A percentile compares a stretch with the other conserved stretches of the same genome.
phyloP scores from a whole-genome alignment of 495 filamentous ascomycete species.

The Physcia stellaris region DNA sequence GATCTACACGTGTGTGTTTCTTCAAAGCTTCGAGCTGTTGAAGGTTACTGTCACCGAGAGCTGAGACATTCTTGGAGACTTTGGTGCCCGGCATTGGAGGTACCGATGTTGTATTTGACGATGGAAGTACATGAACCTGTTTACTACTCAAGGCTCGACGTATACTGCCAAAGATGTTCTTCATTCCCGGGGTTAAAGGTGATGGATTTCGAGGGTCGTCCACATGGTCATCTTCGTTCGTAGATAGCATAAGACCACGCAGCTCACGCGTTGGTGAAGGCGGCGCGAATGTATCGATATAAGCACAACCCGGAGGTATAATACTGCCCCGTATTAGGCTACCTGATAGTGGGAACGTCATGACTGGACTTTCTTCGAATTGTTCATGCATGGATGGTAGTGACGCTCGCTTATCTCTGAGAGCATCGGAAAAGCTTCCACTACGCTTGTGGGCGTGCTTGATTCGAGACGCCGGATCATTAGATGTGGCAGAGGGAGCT shows the following conservation, averaged over 20 bases:
- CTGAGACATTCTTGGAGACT: slow-evolving; percentile 30
- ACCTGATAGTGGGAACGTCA: slow-evolving; percentile 57
- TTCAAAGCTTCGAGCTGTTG: slow-evolving; percentile 20
- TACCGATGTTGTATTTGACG: slow-evolving; percentile 23
- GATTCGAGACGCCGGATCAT: slow-evolving; percentile 18
- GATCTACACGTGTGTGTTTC: slow-evolving; percentile 45
- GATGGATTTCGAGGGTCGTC: slow-evolving; percentile 18
- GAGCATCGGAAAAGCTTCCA: slow-evolving; percentile 74
- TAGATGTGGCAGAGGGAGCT: slow-evolving; percentile 13
- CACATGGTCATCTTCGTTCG: slow-evolving; percentile 30
- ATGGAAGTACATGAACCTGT: slow-evolving; percentile 29
- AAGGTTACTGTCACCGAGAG: slow-evolving; percentile 16
- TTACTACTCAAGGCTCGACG: slow-evolving; percentile 74
- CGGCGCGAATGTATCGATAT: slow-evolving; percentile 57
- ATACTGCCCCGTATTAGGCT: slow-evolving; percentile 74
- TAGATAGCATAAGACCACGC: slow-evolving; percentile 4
- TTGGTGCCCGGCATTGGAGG: slow-evolving; percentile 12
- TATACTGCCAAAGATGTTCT: slow-evolving; percentile 74
- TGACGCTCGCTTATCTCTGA: slow-evolving; percentile 58
- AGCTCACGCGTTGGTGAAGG: slow-evolving; percentile 42
- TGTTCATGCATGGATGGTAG: slow-evolving; percentile 33
- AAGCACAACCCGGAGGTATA: slow-evolving; percentile 61
- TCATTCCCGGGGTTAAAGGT: slow-evolving; percentile 52
- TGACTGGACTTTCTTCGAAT: slow-evolving; percentile 28
- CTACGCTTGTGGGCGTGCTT: slow-evolving; percentile 52